phyloP scores from a whole-genome alignment of 1,139 yeast genomes.

The Blastobotrys elegans region DNA sequence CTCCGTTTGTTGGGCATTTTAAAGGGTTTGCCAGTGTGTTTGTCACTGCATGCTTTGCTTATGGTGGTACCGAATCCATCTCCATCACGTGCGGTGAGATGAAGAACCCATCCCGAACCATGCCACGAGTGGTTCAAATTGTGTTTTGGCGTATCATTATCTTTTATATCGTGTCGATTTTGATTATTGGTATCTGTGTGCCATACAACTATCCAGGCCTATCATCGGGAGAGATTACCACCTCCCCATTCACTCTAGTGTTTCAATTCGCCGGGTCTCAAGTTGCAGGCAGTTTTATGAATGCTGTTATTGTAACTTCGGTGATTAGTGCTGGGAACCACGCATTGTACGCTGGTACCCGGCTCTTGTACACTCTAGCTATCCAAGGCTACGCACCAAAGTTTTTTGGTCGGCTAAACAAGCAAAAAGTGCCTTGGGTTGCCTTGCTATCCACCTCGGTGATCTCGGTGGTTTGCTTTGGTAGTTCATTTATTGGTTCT shows the following conservation, averaged over 20 bases:
- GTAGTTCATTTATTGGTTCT: constrained; percentile 48
- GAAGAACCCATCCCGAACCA: constrained; percentile 50
- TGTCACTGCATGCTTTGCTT: constrained; percentile 61
- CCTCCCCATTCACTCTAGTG: constrained; percentile 64
- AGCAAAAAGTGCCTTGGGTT: constrained; percentile 47
- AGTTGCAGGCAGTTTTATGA: constrained; percentile 46
- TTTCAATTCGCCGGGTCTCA: constrained; percentile 48
- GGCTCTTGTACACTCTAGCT: constrained; percentile 45
- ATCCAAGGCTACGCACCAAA: constrained; percentile 48
- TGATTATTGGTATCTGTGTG: constrained; percentile 45
- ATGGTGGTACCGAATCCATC: constrained; percentile 63
- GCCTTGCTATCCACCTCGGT: constrained; percentile 37
- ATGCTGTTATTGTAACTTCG: constrained; percentile 48
- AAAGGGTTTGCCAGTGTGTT: constrained; percentile 47
- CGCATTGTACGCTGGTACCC: constrained; percentile 47
- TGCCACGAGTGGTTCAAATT: constrained; percentile 54
- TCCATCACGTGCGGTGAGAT: constrained; percentile 66
- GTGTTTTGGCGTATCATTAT: constrained; percentile 53
- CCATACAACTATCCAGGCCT: constrained; percentile 43
- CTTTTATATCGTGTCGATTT: constrained; percentile 42
- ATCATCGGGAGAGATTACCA: constrained; percentile 41
- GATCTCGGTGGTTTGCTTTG: constrained; percentile 61
- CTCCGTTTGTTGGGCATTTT: constrained; percentile 56
- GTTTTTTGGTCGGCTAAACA: constrained; percentile 42
- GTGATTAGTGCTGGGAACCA: constrained; percentile 51